These are phyloP conservation scores for Metarhizium sp. DNA, from an alignment of 2,329 filamentous ascomycete genomes.

Conservation along the genomic window DNA sequence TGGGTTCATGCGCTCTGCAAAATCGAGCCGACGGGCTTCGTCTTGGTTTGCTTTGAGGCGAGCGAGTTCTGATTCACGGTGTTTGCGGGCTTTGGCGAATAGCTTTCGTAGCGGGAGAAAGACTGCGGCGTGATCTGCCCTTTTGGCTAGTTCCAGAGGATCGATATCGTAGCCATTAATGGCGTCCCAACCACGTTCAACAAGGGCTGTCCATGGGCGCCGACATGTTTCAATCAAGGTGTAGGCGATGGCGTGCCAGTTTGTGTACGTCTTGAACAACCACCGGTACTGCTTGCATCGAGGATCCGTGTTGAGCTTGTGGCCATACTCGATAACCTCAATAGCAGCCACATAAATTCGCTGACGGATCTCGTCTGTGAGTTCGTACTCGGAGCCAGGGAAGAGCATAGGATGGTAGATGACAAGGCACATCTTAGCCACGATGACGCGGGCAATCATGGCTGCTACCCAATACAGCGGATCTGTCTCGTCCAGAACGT, in stretches of 20 bases:
- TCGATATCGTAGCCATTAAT: conserved; percentile 30
- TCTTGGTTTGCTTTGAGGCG: conserved; percentile 38
- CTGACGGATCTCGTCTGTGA: conserved; percentile 55
- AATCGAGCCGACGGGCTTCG: conserved; percentile 39
- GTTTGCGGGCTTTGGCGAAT: conserved; percentile 40
- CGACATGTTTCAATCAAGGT: conserved; percentile 36
- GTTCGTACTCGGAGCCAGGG: conserved; percentile 42
- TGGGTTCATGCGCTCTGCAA: conserved; percentile 34
- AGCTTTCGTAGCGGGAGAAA: conserved; percentile 46
- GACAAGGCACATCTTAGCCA: conserved; percentile 70
- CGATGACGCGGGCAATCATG: conserved; percentile 59
- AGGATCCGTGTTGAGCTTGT: conserved; percentile 53
- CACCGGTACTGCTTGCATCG: conserved; percentile 36
- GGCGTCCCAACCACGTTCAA: conserved; percentile 41
- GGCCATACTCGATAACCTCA: conserved; percentile 62
- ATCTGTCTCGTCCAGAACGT: conserved; percentile 38
- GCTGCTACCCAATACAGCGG: conserved; percentile 59
- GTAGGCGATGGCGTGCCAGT: conserved; percentile 43
- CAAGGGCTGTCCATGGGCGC: conserved; percentile 38
- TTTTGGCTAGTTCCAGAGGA: conserved; percentile 33
- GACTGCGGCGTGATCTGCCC: conserved; percentile 36
- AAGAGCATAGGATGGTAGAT: conserved; percentile 66
- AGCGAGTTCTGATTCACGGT: conserved; percentile 40
- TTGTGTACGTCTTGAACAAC: conserved; percentile 41
- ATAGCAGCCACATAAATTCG: conserved; percentile 63